These are phyloP conservation scores for Pyrus hybrid DNA, from an alignment of 331 rosid species.

Conservation along the genomic window DNA sequence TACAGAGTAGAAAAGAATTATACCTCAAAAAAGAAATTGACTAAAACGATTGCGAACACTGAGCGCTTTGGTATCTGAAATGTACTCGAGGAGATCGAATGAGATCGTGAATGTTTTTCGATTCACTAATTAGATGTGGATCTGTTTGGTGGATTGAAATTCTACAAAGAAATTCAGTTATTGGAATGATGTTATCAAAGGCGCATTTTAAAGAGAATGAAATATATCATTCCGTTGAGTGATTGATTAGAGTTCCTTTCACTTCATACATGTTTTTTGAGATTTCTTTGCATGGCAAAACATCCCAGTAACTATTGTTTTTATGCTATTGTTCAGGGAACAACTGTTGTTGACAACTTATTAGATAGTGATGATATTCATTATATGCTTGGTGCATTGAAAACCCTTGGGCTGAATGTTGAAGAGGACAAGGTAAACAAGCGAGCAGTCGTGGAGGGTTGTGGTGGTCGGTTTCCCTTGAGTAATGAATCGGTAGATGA, in stretches of 20 bases:
- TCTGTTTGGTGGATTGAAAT: background rate
- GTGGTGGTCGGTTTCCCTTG: slow-evolving; percentile 81
- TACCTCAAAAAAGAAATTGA: background rate
- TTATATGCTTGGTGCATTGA: slow-evolving; percentile 93
- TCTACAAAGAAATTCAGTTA: background rate
- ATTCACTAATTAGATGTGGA: background rate
- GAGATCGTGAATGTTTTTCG: background rate
- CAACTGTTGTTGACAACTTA: slow-evolving; percentile 93
- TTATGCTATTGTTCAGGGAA: slow-evolving; percentile 55
- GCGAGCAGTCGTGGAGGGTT: slow-evolving; percentile 79
- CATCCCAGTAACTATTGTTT: background rate
- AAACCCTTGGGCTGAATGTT: slow-evolving; percentile 68
- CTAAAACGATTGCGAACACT: background rate
- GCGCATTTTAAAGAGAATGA: background rate
- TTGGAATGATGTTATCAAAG: background rate
- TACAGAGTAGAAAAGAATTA: background rate
- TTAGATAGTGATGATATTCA: slow-evolving; percentile 82
- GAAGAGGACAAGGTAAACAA: slow-evolving; percentile 69
- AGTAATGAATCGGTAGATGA: slow-evolving; percentile 54
- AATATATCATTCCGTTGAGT: background rate
- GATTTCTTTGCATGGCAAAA: background rate
- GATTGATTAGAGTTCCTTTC: background rate
- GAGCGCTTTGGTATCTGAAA: background rate
- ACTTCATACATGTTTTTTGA: background rate
- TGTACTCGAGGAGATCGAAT: background rate